A percentile compares a stretch with the other conserved stretches of the same genome.
These are phyloP conservation scores for Sporobolus alterniflorus DNA, from an alignment of 202 grass and related monocot species.

Conservation along the genomic window DNA sequence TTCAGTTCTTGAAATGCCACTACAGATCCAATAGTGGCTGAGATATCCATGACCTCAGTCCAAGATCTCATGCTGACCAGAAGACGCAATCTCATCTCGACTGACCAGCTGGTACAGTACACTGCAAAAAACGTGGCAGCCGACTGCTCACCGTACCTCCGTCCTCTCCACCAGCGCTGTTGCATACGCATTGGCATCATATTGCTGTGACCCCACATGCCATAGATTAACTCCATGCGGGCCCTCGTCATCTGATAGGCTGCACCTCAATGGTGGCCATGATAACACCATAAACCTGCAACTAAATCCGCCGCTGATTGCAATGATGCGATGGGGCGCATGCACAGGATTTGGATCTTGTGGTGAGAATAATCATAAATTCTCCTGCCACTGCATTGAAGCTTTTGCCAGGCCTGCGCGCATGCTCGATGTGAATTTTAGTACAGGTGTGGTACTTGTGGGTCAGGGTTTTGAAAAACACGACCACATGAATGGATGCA, in stretches of 20 bases:
- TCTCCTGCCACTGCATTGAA: conserved; percentile 38
- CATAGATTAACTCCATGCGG: not conserved
- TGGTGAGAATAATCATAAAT: conserved; percentile 49
- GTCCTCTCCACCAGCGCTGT: not conserved
- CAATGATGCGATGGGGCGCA: conserved; percentile 39
- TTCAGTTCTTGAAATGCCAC: not conserved
- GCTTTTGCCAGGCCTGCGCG: not conserved
- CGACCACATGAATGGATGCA: conserved; percentile 35
- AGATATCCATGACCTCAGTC: not conserved
- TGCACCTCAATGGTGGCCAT: conserved; percentile 21
- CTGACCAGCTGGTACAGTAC: not conserved
- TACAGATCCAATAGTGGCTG: not conserved
- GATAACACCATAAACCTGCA: conserved; percentile 13
- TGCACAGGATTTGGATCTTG: conserved; percentile 43
- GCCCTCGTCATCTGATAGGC: not conserved
- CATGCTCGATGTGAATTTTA: conserved; percentile 7
- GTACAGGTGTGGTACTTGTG: not conserved
- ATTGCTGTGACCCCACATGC: no score
- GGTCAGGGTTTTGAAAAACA: conserved; percentile 7
- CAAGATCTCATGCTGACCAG: not conserved
- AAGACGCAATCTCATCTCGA: not conserved
- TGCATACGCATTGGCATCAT: not conserved
- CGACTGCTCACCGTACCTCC: not conserved
- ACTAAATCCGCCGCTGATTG: not conserved
- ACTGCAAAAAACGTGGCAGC: conserved; percentile 7